Base-by-base conservation (phyloP, 192 early-diverging fungal species). In the Chytriomyces sp. region DNA sequence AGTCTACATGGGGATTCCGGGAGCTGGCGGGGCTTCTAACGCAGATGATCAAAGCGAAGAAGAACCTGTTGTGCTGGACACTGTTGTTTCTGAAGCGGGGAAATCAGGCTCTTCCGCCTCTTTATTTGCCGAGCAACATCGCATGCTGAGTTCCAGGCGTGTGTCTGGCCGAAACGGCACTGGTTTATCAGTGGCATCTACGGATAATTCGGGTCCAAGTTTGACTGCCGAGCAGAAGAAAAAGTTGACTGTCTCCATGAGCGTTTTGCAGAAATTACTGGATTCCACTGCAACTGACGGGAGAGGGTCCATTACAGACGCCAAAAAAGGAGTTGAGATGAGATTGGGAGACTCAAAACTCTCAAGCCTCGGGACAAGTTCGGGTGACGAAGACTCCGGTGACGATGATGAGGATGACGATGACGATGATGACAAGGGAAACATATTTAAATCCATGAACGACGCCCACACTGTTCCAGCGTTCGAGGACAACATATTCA, bases 181-280 rank as follows among this genome's bases (percentile, higher is more conserved):
- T 35, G 35, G 35, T 35, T 35, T 35, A 35, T 57, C 53, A 1
- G 53, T 57, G 53, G 3, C 53, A 20, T n/a, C 16, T 20, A 57
- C 53, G 53, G 53, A 57, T 13, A 57, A 57, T 13, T 57, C 53
- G 53, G 53, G 53, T n/a, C 16, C 16, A 57, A 57, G 16, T 13
- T 13, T 13, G 20, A 57, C 53, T 13, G 13, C 20, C 16, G 35
- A 35, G 35, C 53, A 57, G 20, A 57, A 45, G 44, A 68, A 68
- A 24, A 68, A 68, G n/a, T 48, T 68, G 46, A 68, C 67, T 46
- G 10, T 65, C 6, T 46, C 63, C 28, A 65, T 75, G 62, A 75
- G 62, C 13, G 47, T 62, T 18, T 50, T 75, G 73, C 73, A 75
- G 48, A 64, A 75, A 28, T 50, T 75, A 8, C 46, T 75, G 24